Evolutionary conservation across 768 basidiomycete species (phyloP).

Genomic region (Kwoniella mangroviensis): DNA sequence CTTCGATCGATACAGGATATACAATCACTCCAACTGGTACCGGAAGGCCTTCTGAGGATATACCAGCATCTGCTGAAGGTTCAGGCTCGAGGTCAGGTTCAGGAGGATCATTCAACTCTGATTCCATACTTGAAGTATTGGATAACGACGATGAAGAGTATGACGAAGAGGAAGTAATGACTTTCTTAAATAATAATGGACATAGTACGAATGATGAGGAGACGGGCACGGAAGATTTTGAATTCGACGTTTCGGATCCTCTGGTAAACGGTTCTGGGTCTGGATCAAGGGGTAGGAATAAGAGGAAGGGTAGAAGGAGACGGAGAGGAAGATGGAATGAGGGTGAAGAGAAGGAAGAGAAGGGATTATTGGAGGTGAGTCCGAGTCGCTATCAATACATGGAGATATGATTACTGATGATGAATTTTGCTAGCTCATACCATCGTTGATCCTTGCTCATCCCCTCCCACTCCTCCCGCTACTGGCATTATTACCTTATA

Average conservation of each 20-base stretch:
- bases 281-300: neutral
- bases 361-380: constrained; percentile 44
- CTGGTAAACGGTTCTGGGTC: constrained; percentile 19
- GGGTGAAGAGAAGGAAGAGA: constrained; percentile 39
- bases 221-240: constrained; percentile 26
- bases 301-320: constrained; percentile 16
- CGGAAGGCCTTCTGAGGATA: constrained; percentile 1
- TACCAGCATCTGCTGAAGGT: neutral
- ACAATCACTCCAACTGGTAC: neutral
- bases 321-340: constrained; percentile 32
- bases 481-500: constrained; percentile 48
- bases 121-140: constrained; percentile 28
- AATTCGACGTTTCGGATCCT: constrained; percentile 23
- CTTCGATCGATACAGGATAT: neutral
- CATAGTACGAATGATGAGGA: constrained; percentile 12
- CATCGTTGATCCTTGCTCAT: constrained; percentile 53
- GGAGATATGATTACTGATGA: neutral
- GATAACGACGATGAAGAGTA: constrained; percentile 28
- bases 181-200: constrained; percentile 2
- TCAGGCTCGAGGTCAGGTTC: constrained; percentile 13
- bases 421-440: constrained; percentile 41
- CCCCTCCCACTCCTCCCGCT: constrained; percentile 53
- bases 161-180: constrained; percentile 9
- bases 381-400: neutral
- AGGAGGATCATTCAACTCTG: constrained; percentile 21